These are phyloP conservation scores for Periconia sp. DNA, from an alignment of 2,329 filamentous ascomycete genomes.

Conservation along the genomic window DNA sequence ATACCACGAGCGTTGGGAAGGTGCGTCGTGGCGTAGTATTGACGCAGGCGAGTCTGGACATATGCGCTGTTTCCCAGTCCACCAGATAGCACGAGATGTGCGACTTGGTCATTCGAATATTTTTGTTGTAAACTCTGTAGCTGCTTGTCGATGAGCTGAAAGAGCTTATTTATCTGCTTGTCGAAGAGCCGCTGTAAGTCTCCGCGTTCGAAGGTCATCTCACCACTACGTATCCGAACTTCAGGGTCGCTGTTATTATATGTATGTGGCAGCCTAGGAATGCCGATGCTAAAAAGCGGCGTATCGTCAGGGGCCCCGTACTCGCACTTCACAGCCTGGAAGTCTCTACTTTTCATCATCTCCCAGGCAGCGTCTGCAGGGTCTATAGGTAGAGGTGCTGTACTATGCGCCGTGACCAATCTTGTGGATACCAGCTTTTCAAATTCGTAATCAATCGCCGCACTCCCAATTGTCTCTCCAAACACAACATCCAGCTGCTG, in stretches of 20 bases:
- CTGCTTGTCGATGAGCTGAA: conserved; percentile 43
- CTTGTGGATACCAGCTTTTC: conserved; percentile 41
- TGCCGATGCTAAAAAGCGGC: conserved; percentile 41
- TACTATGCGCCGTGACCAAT: conserved; percentile 35
- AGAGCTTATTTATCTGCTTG: conserved; percentile 43
- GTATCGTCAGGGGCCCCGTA: conserved; percentile 46
- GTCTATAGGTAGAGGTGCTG: conserved; percentile 32
- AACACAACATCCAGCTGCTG: conserved; percentile 47
- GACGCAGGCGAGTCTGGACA: conserved; percentile 43
- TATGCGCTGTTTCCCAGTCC: conserved; percentile 52
- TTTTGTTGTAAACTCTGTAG: conserved; percentile 35
- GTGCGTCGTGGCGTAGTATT: conserved; percentile 36
- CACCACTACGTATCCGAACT: conserved; percentile 39
- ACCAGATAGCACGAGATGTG: conserved; percentile 50
- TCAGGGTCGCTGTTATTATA: conserved; percentile 40
- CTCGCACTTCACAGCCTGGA: conserved; percentile 50
- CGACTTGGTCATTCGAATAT: conserved; percentile 34
- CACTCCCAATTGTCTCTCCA: conserved; percentile 50
- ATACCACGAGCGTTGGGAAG: conserved; percentile 32
- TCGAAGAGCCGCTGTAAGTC: conserved; percentile 45
- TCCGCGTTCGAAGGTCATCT: conserved; percentile 40
- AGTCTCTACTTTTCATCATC: conserved; percentile 49
- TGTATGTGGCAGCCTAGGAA: conserved; percentile 38
- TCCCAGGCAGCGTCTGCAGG: conserved; percentile 47
- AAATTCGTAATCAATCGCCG: conserved; percentile 49